Conservation (phyloP, 495 filamentous ascomycete genomes). For the Penicillium paxilli region DNA sequence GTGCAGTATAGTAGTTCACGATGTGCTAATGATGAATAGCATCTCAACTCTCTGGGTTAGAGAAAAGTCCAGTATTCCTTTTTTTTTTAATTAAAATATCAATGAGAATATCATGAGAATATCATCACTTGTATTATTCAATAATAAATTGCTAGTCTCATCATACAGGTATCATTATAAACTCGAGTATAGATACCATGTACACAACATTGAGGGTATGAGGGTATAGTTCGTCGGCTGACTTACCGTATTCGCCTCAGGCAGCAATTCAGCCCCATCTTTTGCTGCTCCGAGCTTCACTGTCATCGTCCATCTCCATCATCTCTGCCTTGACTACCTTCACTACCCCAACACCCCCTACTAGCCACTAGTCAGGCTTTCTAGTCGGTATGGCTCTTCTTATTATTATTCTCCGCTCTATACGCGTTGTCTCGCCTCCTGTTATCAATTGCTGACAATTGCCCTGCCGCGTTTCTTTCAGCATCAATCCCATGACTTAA, state of each 20-base stretch:
- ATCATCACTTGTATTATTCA: too few species aligned
- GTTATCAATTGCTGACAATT: slow-evolving; percentile 15
- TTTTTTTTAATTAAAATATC: too few species aligned
- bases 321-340: slow-evolving; percentile 7
- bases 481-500: slow-evolving; percentile 39
- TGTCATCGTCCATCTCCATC: slow-evolving; percentile 19
- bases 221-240: too few species aligned
- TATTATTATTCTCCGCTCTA: not conserved
- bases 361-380: not conserved
- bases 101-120: too few species aligned
- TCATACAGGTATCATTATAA: too few species aligned
- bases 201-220: too few species aligned
- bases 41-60: too few species aligned
- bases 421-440: not conserved
- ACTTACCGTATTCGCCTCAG: slow-evolving; percentile 16
- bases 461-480: slow-evolving; percentile 7
- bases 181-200: too few species aligned
- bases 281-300: slow-evolving; percentile 21
- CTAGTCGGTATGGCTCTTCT: slow-evolving; percentile 17
- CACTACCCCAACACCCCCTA: not conserved
- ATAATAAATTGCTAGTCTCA: too few species aligned
- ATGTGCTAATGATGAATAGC: too few species aligned
- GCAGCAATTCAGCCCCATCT: slow-evolving; percentile 14
- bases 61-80: too few species aligned
- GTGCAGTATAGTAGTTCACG: too few species aligned